phyloP scores from a whole-genome alignment of 495 filamentous ascomycete genomes.

The Aspergillus bertholletiae region DNA sequence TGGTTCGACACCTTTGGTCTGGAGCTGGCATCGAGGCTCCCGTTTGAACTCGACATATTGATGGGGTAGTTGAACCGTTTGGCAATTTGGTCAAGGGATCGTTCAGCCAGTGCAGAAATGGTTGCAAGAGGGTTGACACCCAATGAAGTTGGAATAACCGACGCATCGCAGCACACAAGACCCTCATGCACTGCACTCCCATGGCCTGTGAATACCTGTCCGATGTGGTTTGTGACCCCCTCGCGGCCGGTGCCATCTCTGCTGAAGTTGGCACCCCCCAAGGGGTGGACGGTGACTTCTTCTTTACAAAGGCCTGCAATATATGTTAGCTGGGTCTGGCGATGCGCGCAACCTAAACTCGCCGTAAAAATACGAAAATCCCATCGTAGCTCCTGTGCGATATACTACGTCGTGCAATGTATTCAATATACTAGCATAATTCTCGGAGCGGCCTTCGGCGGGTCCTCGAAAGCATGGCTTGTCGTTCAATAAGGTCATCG shows the following conservation, averaged over 20 bases:
- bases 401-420: neutral
- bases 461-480: constrained; percentile 3
- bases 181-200: constrained; percentile 50
- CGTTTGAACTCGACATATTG: constrained; percentile 48
- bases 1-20: neutral
- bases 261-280: constrained; percentile 65
- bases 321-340: neutral
- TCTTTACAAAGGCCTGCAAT: constrained; percentile 28
- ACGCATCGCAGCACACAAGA: constrained; percentile 59
- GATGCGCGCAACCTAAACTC: neutral
- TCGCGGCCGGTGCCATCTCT: constrained; percentile 50
- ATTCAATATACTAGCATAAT: neutral
- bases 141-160: constrained; percentile 61
- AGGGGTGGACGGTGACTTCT: constrained; percentile 64
- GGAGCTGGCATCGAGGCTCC: constrained; percentile 1
- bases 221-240: constrained; percentile 62
- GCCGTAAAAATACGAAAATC: constrained; percentile 13
- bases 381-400: constrained; percentile 10
- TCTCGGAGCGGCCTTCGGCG: constrained; percentile 5
- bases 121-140: constrained; percentile 70
- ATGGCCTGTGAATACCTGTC: constrained; percentile 54
- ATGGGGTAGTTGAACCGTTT: constrained; percentile 39
- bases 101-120: constrained; percentile 64
- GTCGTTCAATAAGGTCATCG: constrained; percentile 55
- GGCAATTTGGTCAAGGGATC: constrained; percentile 51